phyloP scores from a whole-genome alignment of 148 eudicot species.

The Heliamphora exappendiculata region DNA sequence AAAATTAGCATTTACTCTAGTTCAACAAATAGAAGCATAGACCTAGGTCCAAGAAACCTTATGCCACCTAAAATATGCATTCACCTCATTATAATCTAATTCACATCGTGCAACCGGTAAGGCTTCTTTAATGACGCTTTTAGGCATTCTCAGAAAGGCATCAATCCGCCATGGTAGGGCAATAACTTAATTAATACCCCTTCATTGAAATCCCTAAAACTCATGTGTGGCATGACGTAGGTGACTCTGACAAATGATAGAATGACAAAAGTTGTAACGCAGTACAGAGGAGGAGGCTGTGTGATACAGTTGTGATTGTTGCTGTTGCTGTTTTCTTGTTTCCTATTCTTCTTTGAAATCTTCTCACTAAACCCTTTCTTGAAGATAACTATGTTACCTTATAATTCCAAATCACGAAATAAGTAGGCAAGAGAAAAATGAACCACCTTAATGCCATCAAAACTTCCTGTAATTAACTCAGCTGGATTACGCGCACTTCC shows the following conservation, averaged over 20 bases:
- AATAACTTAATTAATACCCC: too few species aligned
- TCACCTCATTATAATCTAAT: not conserved
- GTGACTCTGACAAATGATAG: not conserved
- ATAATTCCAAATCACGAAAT: not conserved
- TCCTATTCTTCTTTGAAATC: not conserved
- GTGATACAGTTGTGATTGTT: not conserved
- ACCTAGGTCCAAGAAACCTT: not conserved
- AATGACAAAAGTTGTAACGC: not conserved
- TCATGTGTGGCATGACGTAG: too few species aligned
- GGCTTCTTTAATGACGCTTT: not conserved
- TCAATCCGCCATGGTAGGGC: not conserved
- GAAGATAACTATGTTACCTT: not conserved
- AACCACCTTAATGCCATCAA: constrained; percentile 74
- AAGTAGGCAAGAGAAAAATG: not conserved
- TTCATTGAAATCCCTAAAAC: not conserved
- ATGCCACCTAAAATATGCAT: not conserved
- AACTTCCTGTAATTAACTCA: constrained; percentile 69
- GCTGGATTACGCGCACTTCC: constrained; percentile 33
- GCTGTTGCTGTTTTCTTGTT: not conserved
- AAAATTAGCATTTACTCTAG: too few species aligned
- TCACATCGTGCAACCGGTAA: not conserved
- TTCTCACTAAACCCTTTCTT: not conserved
- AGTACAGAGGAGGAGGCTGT: not conserved
- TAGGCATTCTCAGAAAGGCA: not conserved
- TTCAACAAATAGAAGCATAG: not conserved